Evolutionary conservation across 345 rosid genomes (phyloP).

Genomic region (Eucalyptus erythrocorys): DNA sequence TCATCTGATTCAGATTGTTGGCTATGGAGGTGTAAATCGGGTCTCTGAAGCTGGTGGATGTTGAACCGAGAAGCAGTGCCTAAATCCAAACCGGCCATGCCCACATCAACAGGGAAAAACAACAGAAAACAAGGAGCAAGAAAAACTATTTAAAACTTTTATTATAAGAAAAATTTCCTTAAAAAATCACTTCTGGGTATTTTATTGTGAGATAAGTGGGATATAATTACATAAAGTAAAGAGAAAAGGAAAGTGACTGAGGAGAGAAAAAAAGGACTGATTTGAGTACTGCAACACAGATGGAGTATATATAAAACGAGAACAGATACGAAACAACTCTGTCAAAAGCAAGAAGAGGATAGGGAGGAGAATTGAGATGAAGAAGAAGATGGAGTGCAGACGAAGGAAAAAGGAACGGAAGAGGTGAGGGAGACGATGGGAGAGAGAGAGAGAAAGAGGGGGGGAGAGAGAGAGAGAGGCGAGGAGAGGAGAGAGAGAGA

Average conservation of each 20-base stretch:
- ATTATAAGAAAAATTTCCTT: neutral
- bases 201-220: neutral
- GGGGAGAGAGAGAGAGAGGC: neutral
- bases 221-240: neutral
- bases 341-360: neutral
- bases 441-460: neutral
- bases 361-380: neutral
- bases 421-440: neutral
- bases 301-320: neutral
- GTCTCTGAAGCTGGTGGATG: constrained; percentile 55
- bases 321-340: neutral
- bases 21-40: constrained; percentile 9
- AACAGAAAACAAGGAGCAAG: constrained; percentile 7
- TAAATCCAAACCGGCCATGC: constrained; percentile 63
- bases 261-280: neutral
- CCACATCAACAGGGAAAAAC: constrained; percentile 4
- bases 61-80: constrained; percentile 42
- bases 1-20: constrained; percentile 35
- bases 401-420: neutral
- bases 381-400: constrained; percentile 2
- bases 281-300: neutral
- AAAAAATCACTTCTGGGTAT: neutral
- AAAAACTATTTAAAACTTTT: neutral
- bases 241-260: neutral
- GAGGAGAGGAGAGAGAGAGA: neutral